Base-by-base conservation (phyloP, 1,139 yeast species). In the Suhomyces coccinellae region DNA sequence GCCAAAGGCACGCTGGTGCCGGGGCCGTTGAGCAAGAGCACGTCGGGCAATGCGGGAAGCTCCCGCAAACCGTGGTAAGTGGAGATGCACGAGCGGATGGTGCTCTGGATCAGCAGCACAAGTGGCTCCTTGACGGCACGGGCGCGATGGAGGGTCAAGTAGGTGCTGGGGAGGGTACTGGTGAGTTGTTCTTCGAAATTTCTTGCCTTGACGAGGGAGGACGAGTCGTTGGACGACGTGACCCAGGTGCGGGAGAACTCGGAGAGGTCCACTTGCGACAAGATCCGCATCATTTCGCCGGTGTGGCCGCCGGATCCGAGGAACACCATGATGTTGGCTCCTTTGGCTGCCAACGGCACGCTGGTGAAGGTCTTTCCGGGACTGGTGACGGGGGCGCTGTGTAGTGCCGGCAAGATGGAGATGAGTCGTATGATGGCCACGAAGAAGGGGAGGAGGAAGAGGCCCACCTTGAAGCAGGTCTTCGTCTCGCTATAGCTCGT, bases 271-370 rank as follows among this genome's bases (percentile, higher is more conserved):
- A 65, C 56, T 48, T 71, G 68, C 6, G 67, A 61, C 13, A 88
- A 61, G 26, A 93, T 69, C 33, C 93, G 71, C 26, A 90, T 62
- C 96, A 93, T 88, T 62, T 93, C 98, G 1, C 97, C 98, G 0
- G 98, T 91, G 59, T 93, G 99, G 1, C 98, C 99, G 0, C 80
- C 99, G 1, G 95, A 86, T 0, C 95, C 96, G 6, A 87, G 62
- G 12, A 86, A 70, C 1, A 85, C 68, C 77, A 85, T 73, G 15
- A 82, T 55, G 17, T 56, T 58, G 27, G 63, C 49, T 8, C 68
- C 70, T 33, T 52, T 46, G 15, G 38, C 42, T 2, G 43, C 44
- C 14, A 46, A 44, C n/a, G 51, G 52, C 27, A 50, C 48, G 8
- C 44, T 36, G 12, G 44, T 22, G 20, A 46, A 29, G 16, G 26